phyloP scores from a whole-genome alignment of 257 asterid genomes.

The Fraxinus quadrangulata region DNA sequence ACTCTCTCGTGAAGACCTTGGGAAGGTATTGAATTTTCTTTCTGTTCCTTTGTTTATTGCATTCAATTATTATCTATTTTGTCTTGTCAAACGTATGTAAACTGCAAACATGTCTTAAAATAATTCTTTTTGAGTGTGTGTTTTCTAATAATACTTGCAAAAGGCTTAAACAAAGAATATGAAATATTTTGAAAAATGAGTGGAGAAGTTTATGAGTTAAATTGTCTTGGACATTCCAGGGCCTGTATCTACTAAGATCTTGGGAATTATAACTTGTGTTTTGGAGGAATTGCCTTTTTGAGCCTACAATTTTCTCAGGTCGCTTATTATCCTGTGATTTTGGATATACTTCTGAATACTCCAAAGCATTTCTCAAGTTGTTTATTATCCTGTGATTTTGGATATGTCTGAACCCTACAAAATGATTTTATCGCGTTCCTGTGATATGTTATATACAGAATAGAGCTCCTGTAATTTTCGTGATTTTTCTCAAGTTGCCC shows the following conservation, averaged over 20 bases:
- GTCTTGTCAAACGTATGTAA: neutral
- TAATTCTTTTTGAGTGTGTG: neutral
- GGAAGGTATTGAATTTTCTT: slow-evolving; percentile 44
- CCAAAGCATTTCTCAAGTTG: neutral
- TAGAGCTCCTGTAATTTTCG: neutral
- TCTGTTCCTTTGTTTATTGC: neutral
- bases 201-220: neutral
- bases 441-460: neutral
- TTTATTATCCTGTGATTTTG: neutral
- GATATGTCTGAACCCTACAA: neutral
- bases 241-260: slow-evolving; percentile 3
- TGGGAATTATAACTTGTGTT: neutral
- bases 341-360: neutral
- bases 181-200: neutral
- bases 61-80: neutral
- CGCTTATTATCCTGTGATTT: neutral
- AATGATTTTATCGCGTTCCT: neutral
- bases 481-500: neutral
- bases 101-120: neutral
- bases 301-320: neutral
- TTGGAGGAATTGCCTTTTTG: neutral
- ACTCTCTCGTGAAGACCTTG: slow-evolving; percentile 50
- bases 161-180: neutral
- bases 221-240: neutral
- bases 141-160: neutral